Conservation (phyloP, 139 green algal genomes). For the Zygnema circumcarinatum region DNA sequence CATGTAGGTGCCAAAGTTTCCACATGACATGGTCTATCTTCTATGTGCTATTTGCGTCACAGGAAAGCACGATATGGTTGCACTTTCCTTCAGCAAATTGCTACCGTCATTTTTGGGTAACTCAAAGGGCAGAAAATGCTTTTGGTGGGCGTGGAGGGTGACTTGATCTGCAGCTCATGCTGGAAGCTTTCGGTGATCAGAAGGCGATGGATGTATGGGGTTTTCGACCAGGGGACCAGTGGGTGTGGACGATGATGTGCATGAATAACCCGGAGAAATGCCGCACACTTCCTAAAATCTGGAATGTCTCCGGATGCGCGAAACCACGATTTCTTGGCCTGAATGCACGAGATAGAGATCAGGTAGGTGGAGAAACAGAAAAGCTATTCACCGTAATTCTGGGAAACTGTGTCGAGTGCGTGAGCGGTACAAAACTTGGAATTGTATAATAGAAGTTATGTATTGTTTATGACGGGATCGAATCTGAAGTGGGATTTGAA, state of each 20-base stretch:
- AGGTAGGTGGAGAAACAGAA: conserved; percentile 11
- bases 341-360: conserved; percentile 36
- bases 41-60: too few species aligned
- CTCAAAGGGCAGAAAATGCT: too few species aligned
- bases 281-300: conserved; percentile 53
- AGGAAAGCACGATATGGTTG: too few species aligned
- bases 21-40: too few species aligned
- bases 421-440: too few species aligned
- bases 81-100: too few species aligned
- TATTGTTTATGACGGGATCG: too few species aligned
- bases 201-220: conserved; percentile 44
- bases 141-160: not conserved
- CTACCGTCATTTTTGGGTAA: too few species aligned
- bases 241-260: conserved; percentile 55
- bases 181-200: conserved; percentile 48
- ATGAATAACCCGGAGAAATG: conserved; percentile 55
- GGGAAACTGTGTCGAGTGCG: too few species aligned
- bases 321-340: conserved; percentile 51
- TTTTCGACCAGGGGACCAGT: conserved; percentile 52
- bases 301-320: conserved; percentile 52
- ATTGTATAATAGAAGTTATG: too few species aligned
- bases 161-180: conserved; percentile 18
- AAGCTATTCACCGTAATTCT: not conserved
- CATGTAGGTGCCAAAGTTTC: too few species aligned
- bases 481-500: too few species aligned